phyloP scores from a whole-genome alignment of 2,329 filamentous ascomycete species.

The Aureobasidium lini region DNA sequence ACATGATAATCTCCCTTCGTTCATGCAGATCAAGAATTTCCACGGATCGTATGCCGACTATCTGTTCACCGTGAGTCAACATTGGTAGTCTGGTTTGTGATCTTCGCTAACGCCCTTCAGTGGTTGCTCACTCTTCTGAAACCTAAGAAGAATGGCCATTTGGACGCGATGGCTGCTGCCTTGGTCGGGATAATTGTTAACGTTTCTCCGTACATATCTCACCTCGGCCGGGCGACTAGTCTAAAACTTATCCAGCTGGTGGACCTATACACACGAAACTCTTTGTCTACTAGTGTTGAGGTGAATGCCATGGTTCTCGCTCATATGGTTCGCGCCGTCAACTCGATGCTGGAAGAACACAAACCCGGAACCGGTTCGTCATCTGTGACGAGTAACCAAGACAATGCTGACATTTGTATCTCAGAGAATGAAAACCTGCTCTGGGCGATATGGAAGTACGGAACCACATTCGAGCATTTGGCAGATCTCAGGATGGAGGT shows the following conservation, averaged over 20 bases:
- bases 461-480: slow-evolving; percentile 10
- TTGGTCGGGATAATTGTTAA: slow-evolving; percentile 91
- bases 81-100: neutral
- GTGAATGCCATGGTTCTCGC: slow-evolving; percentile 75
- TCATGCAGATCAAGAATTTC: slow-evolving; percentile 77
- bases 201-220: slow-evolving; percentile 74
- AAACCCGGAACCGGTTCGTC: slow-evolving; percentile 21
- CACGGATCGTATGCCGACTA: slow-evolving; percentile 89
- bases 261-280: slow-evolving; percentile 8
- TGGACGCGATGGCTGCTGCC: slow-evolving; percentile 66
- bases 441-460: slow-evolving; percentile 16
- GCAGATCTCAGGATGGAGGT: slow-evolving; percentile 8
- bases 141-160: slow-evolving; percentile 10
- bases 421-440: slow-evolving; percentile 17
- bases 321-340: slow-evolving; percentile 81
- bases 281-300: slow-evolving; percentile 79
- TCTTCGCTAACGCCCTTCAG: neutral
- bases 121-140: slow-evolving; percentile 11
- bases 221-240: slow-evolving; percentile 65
- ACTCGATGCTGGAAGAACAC: slow-evolving; percentile 82
- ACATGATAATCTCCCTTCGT: slow-evolving; percentile 76
- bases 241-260: slow-evolving; percentile 45
- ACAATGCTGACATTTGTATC: neutral
- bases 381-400: neutral
- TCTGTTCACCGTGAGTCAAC: slow-evolving; percentile 67